Evolutionary conservation across 1,284 basidiomycete genomes (phyloP).

Genomic region (Trichosporon sp.): DNA sequence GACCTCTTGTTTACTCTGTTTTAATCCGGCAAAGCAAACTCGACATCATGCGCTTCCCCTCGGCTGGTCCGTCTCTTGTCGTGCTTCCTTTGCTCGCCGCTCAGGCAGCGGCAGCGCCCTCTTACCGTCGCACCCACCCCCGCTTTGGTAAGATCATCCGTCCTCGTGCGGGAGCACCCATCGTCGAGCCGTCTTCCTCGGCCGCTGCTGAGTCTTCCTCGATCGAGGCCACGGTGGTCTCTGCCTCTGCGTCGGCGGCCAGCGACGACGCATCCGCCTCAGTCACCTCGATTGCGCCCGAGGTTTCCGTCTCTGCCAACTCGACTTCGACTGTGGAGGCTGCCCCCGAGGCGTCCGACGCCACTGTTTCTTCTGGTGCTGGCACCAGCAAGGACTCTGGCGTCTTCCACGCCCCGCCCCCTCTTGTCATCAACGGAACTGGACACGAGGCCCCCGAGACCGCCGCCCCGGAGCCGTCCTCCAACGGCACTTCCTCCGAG

Average conservation of each 20-base stretch:
- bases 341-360: background rate
- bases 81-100: slow-evolving; percentile 36
- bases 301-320: background rate
- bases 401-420: background rate
- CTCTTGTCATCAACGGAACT: slow-evolving; percentile 1
- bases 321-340: background rate
- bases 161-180: slow-evolving; percentile 8
- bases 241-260: slow-evolving; percentile 10
- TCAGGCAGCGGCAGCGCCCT: slow-evolving; percentile 29
- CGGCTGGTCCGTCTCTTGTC: slow-evolving; percentile 26
- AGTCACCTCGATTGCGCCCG: background rate
- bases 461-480: background rate
- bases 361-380: background rate
- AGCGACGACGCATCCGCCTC: slow-evolving; percentile 4
- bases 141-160: slow-evolving; percentile 27
- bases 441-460: background rate
- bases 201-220: slow-evolving; percentile 2
- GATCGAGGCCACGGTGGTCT: slow-evolving; percentile 3
- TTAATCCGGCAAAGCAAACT: background rate
- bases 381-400: background rate
- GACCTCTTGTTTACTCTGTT: background rate
- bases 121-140: slow-evolving; percentile 21
- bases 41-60: slow-evolving; percentile 19
- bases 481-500: slow-evolving; percentile 8
- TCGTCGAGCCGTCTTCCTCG: slow-evolving; percentile 4